phyloP scores from a whole-genome alignment of 2,329 filamentous ascomycete genomes.

The Verticillium dahliae region DNA sequence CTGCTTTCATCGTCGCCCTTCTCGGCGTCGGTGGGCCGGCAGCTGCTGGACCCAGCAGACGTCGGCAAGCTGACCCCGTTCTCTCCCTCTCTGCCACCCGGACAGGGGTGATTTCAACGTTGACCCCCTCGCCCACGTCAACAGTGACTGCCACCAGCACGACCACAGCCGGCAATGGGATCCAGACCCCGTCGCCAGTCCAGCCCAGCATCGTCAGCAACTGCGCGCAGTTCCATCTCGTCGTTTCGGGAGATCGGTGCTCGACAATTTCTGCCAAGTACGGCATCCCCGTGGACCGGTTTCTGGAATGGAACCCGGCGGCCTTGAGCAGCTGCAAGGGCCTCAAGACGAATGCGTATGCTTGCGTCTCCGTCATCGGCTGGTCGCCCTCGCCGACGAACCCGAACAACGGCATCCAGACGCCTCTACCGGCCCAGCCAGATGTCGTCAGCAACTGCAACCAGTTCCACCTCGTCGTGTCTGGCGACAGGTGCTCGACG shows the following conservation, averaged over 20 bases:
- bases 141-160: not conserved
- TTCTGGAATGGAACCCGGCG: slow-evolving; percentile 23
- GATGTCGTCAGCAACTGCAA: slow-evolving; percentile 14
- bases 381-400: not conserved
- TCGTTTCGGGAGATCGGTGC: slow-evolving; percentile 14
- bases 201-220: slow-evolving; percentile 4
- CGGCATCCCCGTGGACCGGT: slow-evolving; percentile 13
- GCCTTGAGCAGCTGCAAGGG: slow-evolving; percentile 17
- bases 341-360: slow-evolving; percentile 11
- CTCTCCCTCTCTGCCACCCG: too few relatives aligned
- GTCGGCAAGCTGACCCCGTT: too few relatives aligned
- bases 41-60: too few relatives aligned
- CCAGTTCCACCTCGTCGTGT: slow-evolving; percentile 10
- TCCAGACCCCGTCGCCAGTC: slow-evolving; percentile 1
- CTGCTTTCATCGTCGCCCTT: too few relatives aligned
- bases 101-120: too few relatives aligned
- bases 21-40: too few relatives aligned
- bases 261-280: slow-evolving; percentile 10
- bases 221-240: slow-evolving; percentile 12
- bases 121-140: too few relatives aligned
- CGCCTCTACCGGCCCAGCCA: slow-evolving; percentile 9
- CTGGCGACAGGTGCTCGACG: slow-evolving; percentile 8
- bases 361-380: slow-evolving; percentile 6
- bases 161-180: not conserved
- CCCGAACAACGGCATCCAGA: slow-evolving; percentile 4